Evolutionary conservation across 371 early-diverging fungal genomes (phyloP).

Genomic region (Rhizopus stolonifer): DNA sequence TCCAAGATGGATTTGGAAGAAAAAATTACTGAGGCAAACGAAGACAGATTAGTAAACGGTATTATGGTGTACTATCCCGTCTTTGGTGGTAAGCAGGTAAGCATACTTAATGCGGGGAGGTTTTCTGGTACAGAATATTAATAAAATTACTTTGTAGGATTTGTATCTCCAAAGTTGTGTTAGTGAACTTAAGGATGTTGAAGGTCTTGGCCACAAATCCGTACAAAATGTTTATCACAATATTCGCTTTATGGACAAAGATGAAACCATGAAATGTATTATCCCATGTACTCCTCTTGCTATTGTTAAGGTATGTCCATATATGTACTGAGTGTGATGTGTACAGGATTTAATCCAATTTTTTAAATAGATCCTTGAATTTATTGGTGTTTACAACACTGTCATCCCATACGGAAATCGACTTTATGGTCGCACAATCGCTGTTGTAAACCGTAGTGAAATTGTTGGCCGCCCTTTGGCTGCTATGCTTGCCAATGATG

Average conservation of each 20-base stretch:
- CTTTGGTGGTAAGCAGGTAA: slow-evolving; percentile 85
- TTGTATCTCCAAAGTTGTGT: slow-evolving; percentile 91
- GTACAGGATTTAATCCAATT: neutral
- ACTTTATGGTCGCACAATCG: slow-evolving; percentile 91
- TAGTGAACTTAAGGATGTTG: slow-evolving; percentile 89
- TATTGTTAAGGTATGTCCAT: slow-evolving; percentile 75
- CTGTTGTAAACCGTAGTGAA: slow-evolving; percentile 93
- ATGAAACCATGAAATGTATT: slow-evolving; percentile 85
- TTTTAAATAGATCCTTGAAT: slow-evolving; percentile 78
- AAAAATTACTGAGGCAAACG: slow-evolving; percentile 84
- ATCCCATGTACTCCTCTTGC: slow-evolving; percentile 96
- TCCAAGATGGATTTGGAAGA: slow-evolving; percentile 83
- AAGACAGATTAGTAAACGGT: slow-evolving; percentile 80
- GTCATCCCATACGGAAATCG: slow-evolving; percentile 92
- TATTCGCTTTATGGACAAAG: slow-evolving; percentile 84
- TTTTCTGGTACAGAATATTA: too few species aligned
- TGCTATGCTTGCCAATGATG: slow-evolving; percentile 96
- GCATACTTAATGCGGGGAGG: too few species aligned
- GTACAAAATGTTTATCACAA: slow-evolving; percentile 95
- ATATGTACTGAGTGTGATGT: neutral
- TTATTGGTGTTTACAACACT: slow-evolving; percentile 89
- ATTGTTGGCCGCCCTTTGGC: slow-evolving; percentile 97
- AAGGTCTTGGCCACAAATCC: slow-evolving; percentile 92
- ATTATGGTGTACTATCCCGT: slow-evolving; percentile 97
- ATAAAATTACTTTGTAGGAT: slow-evolving; percentile 55